Conservation (phyloP, 768 basidiomycete genomes). For the Mycena crocata region DNA sequence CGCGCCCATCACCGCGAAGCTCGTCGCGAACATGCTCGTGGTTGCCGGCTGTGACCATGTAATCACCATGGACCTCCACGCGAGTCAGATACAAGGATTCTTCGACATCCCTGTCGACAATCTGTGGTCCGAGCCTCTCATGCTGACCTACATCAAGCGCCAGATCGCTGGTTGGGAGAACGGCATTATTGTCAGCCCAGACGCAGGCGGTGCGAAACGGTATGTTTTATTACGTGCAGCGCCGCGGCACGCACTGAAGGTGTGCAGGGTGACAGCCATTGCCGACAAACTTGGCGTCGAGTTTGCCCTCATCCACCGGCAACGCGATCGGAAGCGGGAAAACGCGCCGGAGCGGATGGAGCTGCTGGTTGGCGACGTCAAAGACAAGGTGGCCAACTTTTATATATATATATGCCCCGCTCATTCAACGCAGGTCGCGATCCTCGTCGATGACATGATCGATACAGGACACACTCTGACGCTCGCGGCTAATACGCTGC, state of each 20-base stretch:
- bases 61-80: conserved; percentile 99
- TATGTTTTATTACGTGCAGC: conserved; percentile 52
- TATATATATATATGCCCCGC: conserved; percentile 20
- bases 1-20: conserved; percentile 97
- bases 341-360: conserved; percentile 87
- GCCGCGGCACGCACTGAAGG: conserved; percentile 19
- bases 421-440: conserved; percentile 71
- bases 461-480: conserved; percentile 93
- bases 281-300: conserved; percentile 96
- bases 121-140: conserved; percentile 94
- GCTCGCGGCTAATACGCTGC: conserved; percentile 85
- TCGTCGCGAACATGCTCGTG: conserved; percentile 97
- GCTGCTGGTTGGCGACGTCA: conserved; percentile 93
- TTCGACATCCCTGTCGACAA: conserved; percentile 99
- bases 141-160: conserved; percentile 92
- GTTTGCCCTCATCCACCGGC: conserved; percentile 95
- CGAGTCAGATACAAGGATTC: conserved; percentile 98
- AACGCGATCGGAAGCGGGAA: conserved; percentile 76
- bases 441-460: conserved; percentile 99
- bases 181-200: conserved; percentile 93
- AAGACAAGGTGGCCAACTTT: conserved; percentile 73
- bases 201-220: conserved; percentile 99
- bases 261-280: conserved; percentile 85
- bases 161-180: conserved; percentile 89
- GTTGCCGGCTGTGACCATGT: conserved; percentile 98